Evolutionary conservation across 83 land plant species (phyloP), one percentile per base, ranked within the genome.

Genomic region (Thuja plicata): DNA sequence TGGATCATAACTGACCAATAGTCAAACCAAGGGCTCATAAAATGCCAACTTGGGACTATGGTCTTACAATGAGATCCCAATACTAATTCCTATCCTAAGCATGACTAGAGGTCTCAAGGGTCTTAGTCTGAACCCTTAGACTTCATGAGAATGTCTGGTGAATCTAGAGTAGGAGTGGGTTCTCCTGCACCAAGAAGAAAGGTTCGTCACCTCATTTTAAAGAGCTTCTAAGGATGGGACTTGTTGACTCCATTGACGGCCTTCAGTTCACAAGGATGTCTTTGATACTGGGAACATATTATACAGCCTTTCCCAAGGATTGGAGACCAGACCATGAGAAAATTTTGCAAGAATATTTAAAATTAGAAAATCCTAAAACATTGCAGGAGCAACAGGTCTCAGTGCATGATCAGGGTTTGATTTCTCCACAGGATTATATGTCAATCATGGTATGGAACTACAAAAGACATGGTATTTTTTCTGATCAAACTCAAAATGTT

Each of bases 281-380:
- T 50, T 90, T 91, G 45, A 91, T 92, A 3, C 97, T 97, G 54
- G 97, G 91, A 87, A 86, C 95, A n/a, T 94, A 95, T 86, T 95
- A 94, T 84, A 88, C 95, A 24, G 95, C 97, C 30, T 94, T 96
- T 78, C 94, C 94, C 5, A 87, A 88, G 46, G 92, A 92, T 60
- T 96, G 97, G 97, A 94, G 90, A 88, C 97, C 97, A 40, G 95
- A 94, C 30, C 97, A 96, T 89, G 97, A 96, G 89, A 92, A 89
- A 88, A 74, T 90, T 60, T 48, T 94, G 73, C 74, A 89, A 45
- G 96, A 94, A 88, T 94, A 92, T 83, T 89, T 94, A 83, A 88
- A 35, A 80, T 89, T 94, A 84, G 93, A 90, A 54, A 91, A 94
- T 74, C 89, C 88, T 19, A 88, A 84, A 89, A 93, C 94, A 27